phyloP scores from a whole-genome alignment of 2,329 filamentous ascomycete species.

The Exophiala mesophila region DNA sequence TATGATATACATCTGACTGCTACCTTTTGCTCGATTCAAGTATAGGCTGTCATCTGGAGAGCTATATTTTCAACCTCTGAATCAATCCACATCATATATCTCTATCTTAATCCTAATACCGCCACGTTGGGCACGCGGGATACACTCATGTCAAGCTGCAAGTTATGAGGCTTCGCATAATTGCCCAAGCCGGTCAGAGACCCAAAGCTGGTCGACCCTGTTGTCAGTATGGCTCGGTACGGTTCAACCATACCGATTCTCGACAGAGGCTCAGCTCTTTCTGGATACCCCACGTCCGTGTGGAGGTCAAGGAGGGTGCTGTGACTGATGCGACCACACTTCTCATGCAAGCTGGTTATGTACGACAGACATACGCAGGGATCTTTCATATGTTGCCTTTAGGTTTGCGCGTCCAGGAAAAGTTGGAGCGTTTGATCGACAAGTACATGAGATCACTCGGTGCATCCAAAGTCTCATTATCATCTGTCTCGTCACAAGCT shows the following conservation, averaged over 20 bases:
- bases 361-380: conserved; percentile 78
- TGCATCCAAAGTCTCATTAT: conserved; percentile 76
- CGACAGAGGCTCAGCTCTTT: conserved; percentile 20
- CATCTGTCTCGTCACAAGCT: conserved; percentile 76
- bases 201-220: not conserved
- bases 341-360: conserved; percentile 58
- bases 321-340: conserved; percentile 20
- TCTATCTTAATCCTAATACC: too few relatives aligned
- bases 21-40: too few relatives aligned
- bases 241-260: conserved; percentile 10
- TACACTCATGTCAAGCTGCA: not conserved
- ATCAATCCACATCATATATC: too few relatives aligned
- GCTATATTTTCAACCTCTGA: too few relatives aligned
- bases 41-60: too few relatives aligned
- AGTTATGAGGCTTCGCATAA: not conserved
- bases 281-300: conserved; percentile 22
- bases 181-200: conserved; percentile 1
- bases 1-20: too few relatives aligned
- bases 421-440: conserved; percentile 79
- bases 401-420: conserved; percentile 79
- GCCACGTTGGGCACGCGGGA: too few relatives aligned
- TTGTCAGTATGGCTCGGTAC: not conserved
- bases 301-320: conserved; percentile 19
- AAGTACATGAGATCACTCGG: conserved; percentile 75
- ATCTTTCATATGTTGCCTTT: conserved; percentile 90